Conservation (phyloP, 2,329 filamentous ascomycete species). For the Verticillium nonalfalfae region DNA sequence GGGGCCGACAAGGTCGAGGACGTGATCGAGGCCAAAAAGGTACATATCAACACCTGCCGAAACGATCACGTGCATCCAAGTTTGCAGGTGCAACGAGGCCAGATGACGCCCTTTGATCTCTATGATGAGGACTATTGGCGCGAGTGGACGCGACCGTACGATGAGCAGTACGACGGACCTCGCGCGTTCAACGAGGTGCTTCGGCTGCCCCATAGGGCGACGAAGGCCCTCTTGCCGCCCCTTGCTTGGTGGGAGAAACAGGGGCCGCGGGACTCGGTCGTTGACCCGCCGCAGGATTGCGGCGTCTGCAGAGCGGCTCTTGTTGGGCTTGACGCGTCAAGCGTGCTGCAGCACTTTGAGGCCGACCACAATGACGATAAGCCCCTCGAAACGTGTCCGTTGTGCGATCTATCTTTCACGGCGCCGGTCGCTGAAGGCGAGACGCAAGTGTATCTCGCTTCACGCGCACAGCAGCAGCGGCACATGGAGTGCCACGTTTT, state of each 20-base stretch:
- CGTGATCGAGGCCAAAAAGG: not conserved
- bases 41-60: conserved; percentile 5
- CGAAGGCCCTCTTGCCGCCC: conserved; percentile 3
- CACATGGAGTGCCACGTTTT: conserved; percentile 14
- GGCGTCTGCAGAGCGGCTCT: conserved; percentile 6
- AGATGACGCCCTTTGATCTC: conserved; percentile 9
- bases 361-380: conserved; percentile 4
- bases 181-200: not conserved
- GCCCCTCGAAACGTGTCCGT: conserved; percentile 5
- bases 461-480: conserved; percentile 3
- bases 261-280: not conserved
- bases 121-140: conserved; percentile 7
- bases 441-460: not conserved
- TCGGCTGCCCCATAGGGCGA: not conserved
- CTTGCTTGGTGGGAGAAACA: conserved; percentile 8
- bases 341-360: conserved; percentile 10
- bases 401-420: conserved; percentile 9
- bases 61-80: not conserved
- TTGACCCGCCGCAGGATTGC: conserved; percentile 9
- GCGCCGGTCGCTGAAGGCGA: conserved; percentile 2
- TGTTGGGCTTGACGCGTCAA: conserved; percentile 7
- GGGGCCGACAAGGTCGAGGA: not conserved
- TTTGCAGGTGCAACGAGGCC: not conserved
- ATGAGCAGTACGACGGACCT: conserved; percentile 7
- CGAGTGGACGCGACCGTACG: not conserved